These are phyloP conservation scores for Amphicarpaea edgeworthii DNA, from an alignment of 306 rosid genomes.

Conservation along the genomic window DNA sequence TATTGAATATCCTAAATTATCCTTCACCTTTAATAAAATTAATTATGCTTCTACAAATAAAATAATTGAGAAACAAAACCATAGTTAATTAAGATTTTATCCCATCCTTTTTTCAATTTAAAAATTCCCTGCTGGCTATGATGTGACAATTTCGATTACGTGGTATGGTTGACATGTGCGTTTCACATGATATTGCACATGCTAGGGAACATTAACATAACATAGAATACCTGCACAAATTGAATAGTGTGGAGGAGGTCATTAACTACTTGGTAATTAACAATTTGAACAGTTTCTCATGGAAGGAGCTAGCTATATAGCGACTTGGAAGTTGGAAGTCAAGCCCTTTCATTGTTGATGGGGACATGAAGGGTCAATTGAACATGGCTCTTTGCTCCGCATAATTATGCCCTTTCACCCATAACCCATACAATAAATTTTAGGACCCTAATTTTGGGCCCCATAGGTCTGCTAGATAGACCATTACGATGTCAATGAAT, in stretches of 20 bases:
- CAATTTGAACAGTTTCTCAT: constrained; percentile 16
- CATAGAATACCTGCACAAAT: constrained; percentile 69
- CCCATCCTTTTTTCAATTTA: background rate
- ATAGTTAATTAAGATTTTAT: background rate
- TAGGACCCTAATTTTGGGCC: constrained; percentile 55
- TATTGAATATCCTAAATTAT: background rate
- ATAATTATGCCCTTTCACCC: constrained; percentile 53
- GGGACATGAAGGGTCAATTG: constrained; percentile 76
- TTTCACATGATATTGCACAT: constrained; percentile 76
- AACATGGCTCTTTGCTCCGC: constrained; percentile 62
- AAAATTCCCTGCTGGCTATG: constrained; percentile 5
- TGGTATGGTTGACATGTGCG: constrained; percentile 67
- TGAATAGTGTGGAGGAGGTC: constrained; percentile 21
- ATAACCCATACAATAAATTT: constrained; percentile 52
- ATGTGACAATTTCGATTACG: constrained; percentile 62
- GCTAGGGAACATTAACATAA: constrained; percentile 80
- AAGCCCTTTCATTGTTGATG: constrained; percentile 51
- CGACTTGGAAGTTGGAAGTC: constrained; percentile 36
- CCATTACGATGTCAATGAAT: constrained; percentile 50
- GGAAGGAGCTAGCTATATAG: constrained; percentile 7
- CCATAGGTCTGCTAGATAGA: constrained; percentile 54
- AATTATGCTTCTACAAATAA: background rate
- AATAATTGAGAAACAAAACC: constrained; percentile 17
- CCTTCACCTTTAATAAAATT: background rate
- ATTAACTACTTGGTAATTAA: background rate